Evolutionary conservation across 768 basidiomycete species (phyloP).

Genomic region (Suillus clintonianus): DNA sequence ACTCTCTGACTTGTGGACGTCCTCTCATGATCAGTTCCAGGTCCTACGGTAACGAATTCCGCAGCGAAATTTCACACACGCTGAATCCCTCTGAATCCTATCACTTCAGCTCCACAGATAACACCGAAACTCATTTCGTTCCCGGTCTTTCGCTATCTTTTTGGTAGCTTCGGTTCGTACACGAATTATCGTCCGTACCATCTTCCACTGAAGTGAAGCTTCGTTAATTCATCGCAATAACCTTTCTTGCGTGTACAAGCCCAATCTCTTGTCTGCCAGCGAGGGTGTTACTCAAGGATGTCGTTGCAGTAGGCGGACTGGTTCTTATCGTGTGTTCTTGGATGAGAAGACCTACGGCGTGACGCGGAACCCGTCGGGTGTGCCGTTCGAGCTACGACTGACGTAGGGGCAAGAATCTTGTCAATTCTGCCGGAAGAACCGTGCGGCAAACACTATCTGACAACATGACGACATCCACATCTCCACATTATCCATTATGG

Average conservation of each 20-base stretch:
- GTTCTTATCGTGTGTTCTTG: background rate
- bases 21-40: background rate
- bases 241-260: constrained; percentile 1
- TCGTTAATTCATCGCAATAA: constrained; percentile 2
- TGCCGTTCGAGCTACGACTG: too few relatives aligned
- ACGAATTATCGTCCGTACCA: background rate
- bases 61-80: too few relatives aligned
- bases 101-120: background rate
- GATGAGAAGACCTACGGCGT: background rate
- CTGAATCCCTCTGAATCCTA: too few relatives aligned
- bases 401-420: background rate
- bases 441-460: background rate
- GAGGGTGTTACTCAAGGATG: constrained; percentile 4
- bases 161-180: constrained; percentile 6
- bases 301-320: constrained; percentile 7
- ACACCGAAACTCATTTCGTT: constrained; percentile 1
- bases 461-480: background rate
- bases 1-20: background rate
- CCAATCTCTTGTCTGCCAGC: constrained; percentile 2
- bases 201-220: background rate
- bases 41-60: too few relatives aligned
- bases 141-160: background rate
- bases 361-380: background rate
- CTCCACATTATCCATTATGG: background rate
- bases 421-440: background rate